Evolutionary conservation across 768 basidiomycete species (phyloP), one percentile per base, ranked within the genome.

Genomic region (Suillus clintonianus): DNA sequence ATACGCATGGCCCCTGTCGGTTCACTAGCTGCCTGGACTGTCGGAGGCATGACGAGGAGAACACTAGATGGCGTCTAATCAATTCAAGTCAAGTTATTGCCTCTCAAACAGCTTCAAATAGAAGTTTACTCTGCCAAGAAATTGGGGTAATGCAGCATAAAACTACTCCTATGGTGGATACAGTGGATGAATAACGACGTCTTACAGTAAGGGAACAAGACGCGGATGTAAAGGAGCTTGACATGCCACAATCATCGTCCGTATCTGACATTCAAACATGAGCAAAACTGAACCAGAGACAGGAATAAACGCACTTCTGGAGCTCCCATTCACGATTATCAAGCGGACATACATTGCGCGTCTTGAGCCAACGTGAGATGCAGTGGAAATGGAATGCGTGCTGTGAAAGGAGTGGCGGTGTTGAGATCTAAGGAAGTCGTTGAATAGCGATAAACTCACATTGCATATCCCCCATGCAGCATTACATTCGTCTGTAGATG

Each of bases 311-410:
- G 68, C 77, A 95, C 94, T 95, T 96, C 79, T 97, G 95, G 74
- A 97, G 77, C 73, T 97, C 95, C 95, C 95, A 97, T 75, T 97
- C 95, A 71, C 95, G 86, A 78, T 97, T 97, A 77, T 97, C 95
- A 64, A 97, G 77, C 5, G 95, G 95, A 76, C 95, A 97, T 36
- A 96, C 95, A 70, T 97, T 95, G 68, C 95, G 85, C 24, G 97
- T 99, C 85, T 99, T 99, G 66, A 99, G 84, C 97, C 97, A 99
- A 51, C 97, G 89, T 10, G 96, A 97, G 76, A 99, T 99, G 78
- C 97, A 99, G 77, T 99, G 97, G 81, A 99, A 99, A 80, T 99
- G 97, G 85, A 99, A 99, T 5, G 97, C 97, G 75, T 99, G 97
- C 95, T 96, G 36, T 30, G 15, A 11, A 42, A 27, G 13, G 32